phyloP scores from a whole-genome alignment of 192 early-diverging fungal genomes.

The Mortierella claussenii region DNA sequence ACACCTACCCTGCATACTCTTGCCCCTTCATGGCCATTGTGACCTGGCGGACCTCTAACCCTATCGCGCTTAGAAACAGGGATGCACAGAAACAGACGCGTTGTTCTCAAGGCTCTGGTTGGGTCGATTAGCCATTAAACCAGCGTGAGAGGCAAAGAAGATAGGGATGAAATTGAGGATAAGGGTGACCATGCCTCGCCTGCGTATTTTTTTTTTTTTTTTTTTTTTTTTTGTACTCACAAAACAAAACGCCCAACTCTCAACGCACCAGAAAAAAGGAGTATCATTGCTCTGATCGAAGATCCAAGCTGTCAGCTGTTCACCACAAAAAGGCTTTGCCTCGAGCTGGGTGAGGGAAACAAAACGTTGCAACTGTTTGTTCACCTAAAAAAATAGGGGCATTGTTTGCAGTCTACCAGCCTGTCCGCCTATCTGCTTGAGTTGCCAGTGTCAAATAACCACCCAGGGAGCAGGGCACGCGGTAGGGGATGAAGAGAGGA shows the following conservation, averaged over 20 bases:
- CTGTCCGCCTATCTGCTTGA: neutral
- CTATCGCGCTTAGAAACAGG: no score
- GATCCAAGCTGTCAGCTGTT: conserved; percentile 5
- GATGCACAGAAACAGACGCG: no score
- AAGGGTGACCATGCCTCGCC: no score
- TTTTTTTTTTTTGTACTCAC: neutral
- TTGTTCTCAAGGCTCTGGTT: no score
- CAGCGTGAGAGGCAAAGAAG: neutral
- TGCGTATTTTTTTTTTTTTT: no score
- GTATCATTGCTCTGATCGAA: neutral
- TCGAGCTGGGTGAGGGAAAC: no score
- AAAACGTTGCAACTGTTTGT: neutral
- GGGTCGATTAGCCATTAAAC: no score
- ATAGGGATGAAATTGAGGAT: conserved; percentile 13
- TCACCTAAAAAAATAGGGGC: conserved; percentile 5
- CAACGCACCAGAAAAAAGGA: conserved; percentile 3
- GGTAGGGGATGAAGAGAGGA: no score
- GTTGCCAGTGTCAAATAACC: no score
- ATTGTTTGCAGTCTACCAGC: neutral
- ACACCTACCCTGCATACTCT: neutral
- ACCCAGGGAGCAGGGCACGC: no score
- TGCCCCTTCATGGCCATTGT: no score
- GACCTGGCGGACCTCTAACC: conserved; percentile 5
- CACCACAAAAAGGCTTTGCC: neutral
- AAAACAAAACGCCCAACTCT: neutral